Conservation (phyloP, 306 rosid species). For the Argentina anserina region DNA sequence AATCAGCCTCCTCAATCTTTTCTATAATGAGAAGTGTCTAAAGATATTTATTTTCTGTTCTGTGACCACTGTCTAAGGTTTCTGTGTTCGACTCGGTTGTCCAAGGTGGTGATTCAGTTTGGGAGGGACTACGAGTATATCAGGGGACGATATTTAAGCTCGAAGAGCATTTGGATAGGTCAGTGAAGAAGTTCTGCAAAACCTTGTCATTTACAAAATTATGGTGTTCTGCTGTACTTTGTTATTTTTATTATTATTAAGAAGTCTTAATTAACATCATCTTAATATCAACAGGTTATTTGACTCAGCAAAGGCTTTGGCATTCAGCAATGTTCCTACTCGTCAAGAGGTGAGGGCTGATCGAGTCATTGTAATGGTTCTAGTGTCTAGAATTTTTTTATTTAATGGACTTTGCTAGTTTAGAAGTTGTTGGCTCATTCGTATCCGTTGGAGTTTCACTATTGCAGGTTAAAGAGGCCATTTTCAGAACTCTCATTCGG, state of each 20-base stretch:
- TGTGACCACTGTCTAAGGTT: conserved; percentile 45
- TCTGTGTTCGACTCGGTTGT: conserved; percentile 87
- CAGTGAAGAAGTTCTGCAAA: conserved; percentile 12
- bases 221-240: background rate
- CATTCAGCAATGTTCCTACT: conserved; percentile 67
- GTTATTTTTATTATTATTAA: background rate
- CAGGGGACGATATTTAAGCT: conserved; percentile 77
- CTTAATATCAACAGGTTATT: conserved; percentile 49
- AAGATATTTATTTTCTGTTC: conserved; percentile 18
- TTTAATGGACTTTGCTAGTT: background rate
- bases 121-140: conserved; percentile 91
- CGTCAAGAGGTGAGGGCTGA: conserved; percentile 55
- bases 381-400: conserved; percentile 4
- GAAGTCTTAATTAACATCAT: background rate
- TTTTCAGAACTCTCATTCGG: conserved; percentile 66
- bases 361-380: conserved; percentile 12
- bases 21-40: conserved; percentile 23
- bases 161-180: conserved; percentile 87
- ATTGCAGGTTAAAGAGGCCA: conserved; percentile 74
- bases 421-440: conserved; percentile 15
- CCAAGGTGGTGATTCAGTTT: conserved; percentile 92
- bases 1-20: conserved; percentile 17
- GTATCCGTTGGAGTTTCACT: conserved; percentile 5
- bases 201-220: background rate
- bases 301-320: conserved; percentile 91